Evolutionary conservation across 805 yeast species (phyloP).

Genomic region (Komagataella kurtzmanii): DNA sequence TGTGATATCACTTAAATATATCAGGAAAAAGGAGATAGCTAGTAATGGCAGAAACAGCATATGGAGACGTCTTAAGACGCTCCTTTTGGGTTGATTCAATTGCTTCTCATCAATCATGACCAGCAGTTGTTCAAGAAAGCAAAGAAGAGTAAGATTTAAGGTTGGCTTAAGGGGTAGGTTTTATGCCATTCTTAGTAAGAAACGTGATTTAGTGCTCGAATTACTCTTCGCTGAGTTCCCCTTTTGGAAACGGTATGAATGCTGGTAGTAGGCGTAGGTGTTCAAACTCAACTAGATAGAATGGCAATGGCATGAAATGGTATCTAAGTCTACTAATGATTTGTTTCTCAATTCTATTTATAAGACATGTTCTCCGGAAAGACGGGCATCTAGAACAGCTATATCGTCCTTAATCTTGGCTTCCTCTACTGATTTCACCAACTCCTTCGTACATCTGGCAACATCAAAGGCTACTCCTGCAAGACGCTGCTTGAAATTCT

Average conservation of each 20-base stretch:
- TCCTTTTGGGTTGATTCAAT: neutral
- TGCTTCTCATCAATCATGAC: neutral
- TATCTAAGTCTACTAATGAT: neutral
- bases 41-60: neutral
- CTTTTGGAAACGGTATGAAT: no score
- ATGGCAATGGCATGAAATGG: neutral
- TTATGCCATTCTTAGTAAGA: neutral
- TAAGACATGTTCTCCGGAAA: conserved; percentile 8
- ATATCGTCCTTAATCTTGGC: conserved; percentile 82
- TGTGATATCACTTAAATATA: neutral
- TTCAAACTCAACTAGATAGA: neutral
- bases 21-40: neutral
- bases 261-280: no score
- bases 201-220: neutral
- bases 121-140: neutral
- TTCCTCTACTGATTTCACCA: conserved; percentile 92
- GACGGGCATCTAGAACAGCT: conserved; percentile 61
- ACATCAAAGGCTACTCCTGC: conserved; percentile 95
- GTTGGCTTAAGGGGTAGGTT: neutral
- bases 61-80: neutral
- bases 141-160: neutral
- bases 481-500: conserved; percentile 80
- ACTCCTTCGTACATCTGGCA: conserved; percentile 91
- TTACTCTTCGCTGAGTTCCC: no score
- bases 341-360: neutral